Evolutionary conservation across 257 asterid species (phyloP), one percentile per base, ranked within the genome.

Genomic region (Rubia yunnanensis): DNA sequence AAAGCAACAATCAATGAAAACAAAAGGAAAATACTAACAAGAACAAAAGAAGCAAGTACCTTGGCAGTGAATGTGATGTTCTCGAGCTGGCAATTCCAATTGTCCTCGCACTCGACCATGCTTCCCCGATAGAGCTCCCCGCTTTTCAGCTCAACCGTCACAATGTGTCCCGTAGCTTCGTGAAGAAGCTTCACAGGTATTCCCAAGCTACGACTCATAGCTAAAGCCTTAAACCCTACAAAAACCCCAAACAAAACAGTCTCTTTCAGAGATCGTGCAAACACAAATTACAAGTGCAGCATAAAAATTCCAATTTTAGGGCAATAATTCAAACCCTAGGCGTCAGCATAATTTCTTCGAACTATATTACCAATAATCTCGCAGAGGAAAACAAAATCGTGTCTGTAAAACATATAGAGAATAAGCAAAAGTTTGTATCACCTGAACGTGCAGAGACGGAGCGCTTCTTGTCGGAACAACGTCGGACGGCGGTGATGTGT

Each of bases 151-250:
- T 92, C 97, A 57, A 89, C 96, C 20, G 95, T 89, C 55, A 92
- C 98, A 10, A 89, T 69, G 76, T 92, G 97, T 6, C 97, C 97
- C 24, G 97, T 83, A 73, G 96, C 95, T 75, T 92, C 98, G 80
- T 92, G 97, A 58, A 92, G 88, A 74, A 92, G 91, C 91, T 92
- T 92, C 86, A 92, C 97, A 74, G 97, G 97, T 59, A 92, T 87
- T 20, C 96, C 96, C 60, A 89, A 81, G 82, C 96, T 87, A 74
- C 96, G 86, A 77, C 95, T 89, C 98, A 92, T 92, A 17, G 14
- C 68, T 26, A 35, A 60, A 41, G 41, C 58, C 71, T 65, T 71
- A 75, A 48, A 32, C 50, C 65, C 66, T 46, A 32, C 34, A 44
- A 32, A 44, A n/a, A 59, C 26, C 38, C 41, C 7, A 31, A 50